These are phyloP conservation scores for Russula lepida DNA, from an alignment of 768 basidiomycete species.

Conservation along the genomic window DNA sequence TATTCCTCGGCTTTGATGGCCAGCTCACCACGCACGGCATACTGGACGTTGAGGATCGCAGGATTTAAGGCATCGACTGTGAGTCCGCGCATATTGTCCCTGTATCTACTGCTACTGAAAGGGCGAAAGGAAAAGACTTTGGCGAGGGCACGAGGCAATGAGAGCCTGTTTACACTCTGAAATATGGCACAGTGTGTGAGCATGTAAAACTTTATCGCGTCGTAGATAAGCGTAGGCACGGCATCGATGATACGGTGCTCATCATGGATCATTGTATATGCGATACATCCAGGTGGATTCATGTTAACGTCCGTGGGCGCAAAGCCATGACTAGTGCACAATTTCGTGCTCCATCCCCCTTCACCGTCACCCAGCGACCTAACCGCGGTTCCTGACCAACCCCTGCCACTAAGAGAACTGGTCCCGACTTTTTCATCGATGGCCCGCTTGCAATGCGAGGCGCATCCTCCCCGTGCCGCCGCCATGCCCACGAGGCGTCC, in stretches of 20 bases:
- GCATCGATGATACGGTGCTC: background rate
- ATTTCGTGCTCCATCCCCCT: slow-evolving; percentile 64
- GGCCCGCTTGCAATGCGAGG: slow-evolving; percentile 18
- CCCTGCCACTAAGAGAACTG: slow-evolving; percentile 64
- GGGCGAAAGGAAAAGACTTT: background rate
- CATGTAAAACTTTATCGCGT: too few species aligned
- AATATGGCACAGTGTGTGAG: background rate
- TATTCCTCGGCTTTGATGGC: slow-evolving; percentile 89
- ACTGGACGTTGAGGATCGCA: slow-evolving; percentile 78
- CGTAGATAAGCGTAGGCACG: background rate
- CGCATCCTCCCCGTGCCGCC: slow-evolving; percentile 28
- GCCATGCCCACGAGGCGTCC: slow-evolving; percentile 35
- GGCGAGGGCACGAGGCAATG: background rate
- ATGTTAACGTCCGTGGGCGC: slow-evolving; percentile 32
- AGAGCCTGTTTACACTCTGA: background rate
- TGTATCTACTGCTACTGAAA: background rate
- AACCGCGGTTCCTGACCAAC: slow-evolving; percentile 83
- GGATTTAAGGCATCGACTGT: slow-evolving; percentile 73
- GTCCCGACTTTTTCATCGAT: slow-evolving; percentile 8
- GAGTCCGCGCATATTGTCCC: slow-evolving; percentile 34
- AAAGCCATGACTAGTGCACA: slow-evolving; percentile 58
- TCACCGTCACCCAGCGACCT: slow-evolving; percentile 80
- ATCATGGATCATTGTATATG: background rate
- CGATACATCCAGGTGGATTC: background rate
- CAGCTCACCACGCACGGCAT: slow-evolving; percentile 95